A percentile compares a stretch with the other conserved stretches of the same genome.
Conservation (phyloP, 495 filamentous ascomycete genomes). For the Sabuloglossum arenarium region DNA sequence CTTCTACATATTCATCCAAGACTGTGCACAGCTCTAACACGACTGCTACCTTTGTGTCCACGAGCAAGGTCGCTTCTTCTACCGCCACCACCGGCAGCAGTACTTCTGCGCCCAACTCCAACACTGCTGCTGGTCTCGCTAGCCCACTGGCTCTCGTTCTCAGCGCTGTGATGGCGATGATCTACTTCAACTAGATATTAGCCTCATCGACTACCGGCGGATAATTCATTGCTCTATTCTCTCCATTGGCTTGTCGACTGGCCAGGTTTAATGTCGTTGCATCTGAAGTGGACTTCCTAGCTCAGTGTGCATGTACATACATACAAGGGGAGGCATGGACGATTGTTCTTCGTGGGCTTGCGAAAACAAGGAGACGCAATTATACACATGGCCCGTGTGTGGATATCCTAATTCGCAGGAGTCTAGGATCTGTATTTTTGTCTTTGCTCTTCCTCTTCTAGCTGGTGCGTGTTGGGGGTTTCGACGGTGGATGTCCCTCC, state of each 20-base stretch:
- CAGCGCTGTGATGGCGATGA: conserved; percentile 17
- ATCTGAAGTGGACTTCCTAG: background rate
- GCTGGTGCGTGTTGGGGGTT: background rate
- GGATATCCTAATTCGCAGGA: background rate
- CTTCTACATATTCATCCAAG: background rate
- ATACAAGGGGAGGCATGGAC: background rate
- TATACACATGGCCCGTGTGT: background rate
- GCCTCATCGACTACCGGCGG: background rate
- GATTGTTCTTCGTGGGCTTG: background rate
- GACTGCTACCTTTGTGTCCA: background rate
- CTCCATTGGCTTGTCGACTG: background rate
- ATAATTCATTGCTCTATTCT: background rate
- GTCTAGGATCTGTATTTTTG: background rate
- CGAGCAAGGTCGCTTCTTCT: background rate
- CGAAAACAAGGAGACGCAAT: background rate
- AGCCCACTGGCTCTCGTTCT: conserved; percentile 17
- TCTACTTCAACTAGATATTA: conserved; percentile 11
- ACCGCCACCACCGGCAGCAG: background rate
- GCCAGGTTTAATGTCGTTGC: background rate
- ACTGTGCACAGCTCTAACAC: background rate
- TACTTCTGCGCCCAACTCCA: conserved; percentile 5
- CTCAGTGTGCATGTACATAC: background rate
- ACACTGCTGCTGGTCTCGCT: conserved; percentile 7
- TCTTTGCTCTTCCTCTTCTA: background rate
- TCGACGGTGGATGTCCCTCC: background rate